These are phyloP conservation scores for Aspergillus sp. DNA, from an alignment of 2,329 filamentous ascomycete species.

Conservation along the genomic window DNA sequence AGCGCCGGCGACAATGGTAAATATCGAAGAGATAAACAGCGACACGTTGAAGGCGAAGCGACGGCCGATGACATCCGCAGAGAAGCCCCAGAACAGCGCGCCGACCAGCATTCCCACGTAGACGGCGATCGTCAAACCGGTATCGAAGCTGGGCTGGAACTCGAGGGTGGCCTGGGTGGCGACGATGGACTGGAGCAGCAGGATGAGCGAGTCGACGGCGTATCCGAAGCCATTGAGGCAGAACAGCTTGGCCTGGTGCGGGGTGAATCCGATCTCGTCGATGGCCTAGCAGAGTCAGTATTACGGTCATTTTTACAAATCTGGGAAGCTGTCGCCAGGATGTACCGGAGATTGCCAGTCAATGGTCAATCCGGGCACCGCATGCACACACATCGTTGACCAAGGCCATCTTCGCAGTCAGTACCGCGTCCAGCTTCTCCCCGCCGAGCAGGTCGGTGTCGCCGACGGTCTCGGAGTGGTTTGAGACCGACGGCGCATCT, in stretches of 20 bases:
- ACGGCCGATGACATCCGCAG: slow-evolving; percentile 73
- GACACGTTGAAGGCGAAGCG: slow-evolving; percentile 78
- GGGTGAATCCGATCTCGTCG: slow-evolving; percentile 62
- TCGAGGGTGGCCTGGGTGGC: slow-evolving; percentile 6
- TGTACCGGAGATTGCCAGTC: not conserved
- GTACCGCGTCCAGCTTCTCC: slow-evolving; percentile 33
- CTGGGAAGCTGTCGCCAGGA: no score
- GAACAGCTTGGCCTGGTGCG: slow-evolving; percentile 61
- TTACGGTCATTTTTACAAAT: not conserved
- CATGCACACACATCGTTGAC: slow-evolving; percentile 28
- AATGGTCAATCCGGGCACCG: not conserved
- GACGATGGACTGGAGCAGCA: slow-evolving; percentile 9
- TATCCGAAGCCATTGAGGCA: slow-evolving; percentile 63
- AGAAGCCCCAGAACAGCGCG: slow-evolving; percentile 76
- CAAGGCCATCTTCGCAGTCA: slow-evolving; percentile 42
- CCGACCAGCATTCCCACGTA: slow-evolving; percentile 69
- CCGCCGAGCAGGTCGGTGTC: slow-evolving; percentile 4
- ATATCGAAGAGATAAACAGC: slow-evolving; percentile 71
- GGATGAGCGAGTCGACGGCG: slow-evolving; percentile 34
- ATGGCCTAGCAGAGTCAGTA: slow-evolving; percentile 26
- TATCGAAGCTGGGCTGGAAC: slow-evolving; percentile 36
- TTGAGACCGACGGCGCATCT: not conserved
- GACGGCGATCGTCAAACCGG: slow-evolving; percentile 69
- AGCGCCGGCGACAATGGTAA: slow-evolving; percentile 69
- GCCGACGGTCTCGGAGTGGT: not conserved